phyloP scores from a whole-genome alignment of 148 eudicot species.

The Rhododendron williamsianum region DNA sequence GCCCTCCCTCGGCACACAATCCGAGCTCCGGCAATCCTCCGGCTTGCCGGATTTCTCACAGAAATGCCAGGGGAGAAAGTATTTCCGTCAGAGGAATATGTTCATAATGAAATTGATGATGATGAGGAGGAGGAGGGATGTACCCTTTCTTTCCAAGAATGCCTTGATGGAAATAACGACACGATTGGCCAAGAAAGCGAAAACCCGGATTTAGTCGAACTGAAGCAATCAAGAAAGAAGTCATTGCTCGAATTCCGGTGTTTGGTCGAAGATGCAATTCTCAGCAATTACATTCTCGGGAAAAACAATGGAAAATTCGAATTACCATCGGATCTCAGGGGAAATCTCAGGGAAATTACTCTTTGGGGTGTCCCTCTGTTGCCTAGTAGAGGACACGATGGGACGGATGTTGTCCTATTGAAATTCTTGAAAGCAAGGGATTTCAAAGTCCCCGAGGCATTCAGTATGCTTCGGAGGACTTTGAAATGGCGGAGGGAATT shows the following conservation, averaged over 20 bases:
- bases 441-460: slow-evolving; percentile 55
- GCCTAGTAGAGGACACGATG: slow-evolving; percentile 57
- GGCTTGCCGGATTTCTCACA: background rate
- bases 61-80: slow-evolving; percentile 20
- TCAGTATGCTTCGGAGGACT: slow-evolving; percentile 43
- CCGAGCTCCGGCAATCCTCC: background rate
- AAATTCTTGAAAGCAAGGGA: slow-evolving; percentile 60
- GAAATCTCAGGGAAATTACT: slow-evolving; percentile 31
- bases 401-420: slow-evolving; percentile 42
- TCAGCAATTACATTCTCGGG: slow-evolving; percentile 18
- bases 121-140: background rate
- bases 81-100: slow-evolving; percentile 5
- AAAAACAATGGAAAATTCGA: background rate
- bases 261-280: slow-evolving; percentile 55
- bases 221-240: slow-evolving; percentile 17
- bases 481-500: slow-evolving; percentile 56
- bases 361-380: slow-evolving; percentile 86
- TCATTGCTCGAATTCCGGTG: slow-evolving; percentile 41
- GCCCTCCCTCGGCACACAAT: background rate
- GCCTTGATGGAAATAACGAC: background rate
- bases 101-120: background rate
- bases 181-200: background rate
- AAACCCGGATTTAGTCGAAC: background rate
- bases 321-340: background rate
- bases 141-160: background rate